Conservation (phyloP, 1,284 basidiomycete species). For the Volvariella volvacea region DNA sequence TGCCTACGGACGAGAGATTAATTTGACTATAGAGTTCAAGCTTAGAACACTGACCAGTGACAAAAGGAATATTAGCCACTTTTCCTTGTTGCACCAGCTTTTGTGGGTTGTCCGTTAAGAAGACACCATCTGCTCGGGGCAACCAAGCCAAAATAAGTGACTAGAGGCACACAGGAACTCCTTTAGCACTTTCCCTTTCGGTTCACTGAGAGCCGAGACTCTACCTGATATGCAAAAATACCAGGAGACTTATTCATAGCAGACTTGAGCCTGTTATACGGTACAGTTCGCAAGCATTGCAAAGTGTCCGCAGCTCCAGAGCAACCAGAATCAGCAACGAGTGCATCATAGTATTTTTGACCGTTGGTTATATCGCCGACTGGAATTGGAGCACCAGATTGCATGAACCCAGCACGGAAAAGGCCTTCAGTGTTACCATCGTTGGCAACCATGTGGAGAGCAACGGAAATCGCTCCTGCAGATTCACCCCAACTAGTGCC, state of each 20-base stretch:
- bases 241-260: conserved; percentile 37
- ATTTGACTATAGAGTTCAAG: neutral
- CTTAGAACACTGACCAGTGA: conserved; percentile 12
- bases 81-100: conserved; percentile 16
- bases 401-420: conserved; percentile 47
- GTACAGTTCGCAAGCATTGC: conserved; percentile 39
- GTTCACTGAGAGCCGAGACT: neutral
- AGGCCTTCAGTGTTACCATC: conserved; percentile 39
- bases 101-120: conserved; percentile 37
- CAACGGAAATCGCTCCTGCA: conserved; percentile 46
- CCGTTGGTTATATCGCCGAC: conserved; percentile 33
- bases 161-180: conserved; percentile 13
- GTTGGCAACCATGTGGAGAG: conserved; percentile 47
- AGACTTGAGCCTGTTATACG: conserved; percentile 31
- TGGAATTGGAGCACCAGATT: conserved; percentile 41
- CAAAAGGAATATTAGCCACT: conserved; percentile 14
- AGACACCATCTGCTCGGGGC: conserved; percentile 43
- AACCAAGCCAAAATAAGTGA: conserved; percentile 36
- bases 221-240: conserved; percentile 40
- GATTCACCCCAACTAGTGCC: conserved; percentile 48
- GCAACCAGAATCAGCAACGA: conserved; percentile 41
- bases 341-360: conserved; percentile 36
- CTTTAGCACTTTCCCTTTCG: neutral
- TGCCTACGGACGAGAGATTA: conserved; percentile 18
- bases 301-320: conserved; percentile 34